Conservation (phyloP, 2,329 filamentous ascomycete genomes). For the Fusarium sulawesiense region DNA sequence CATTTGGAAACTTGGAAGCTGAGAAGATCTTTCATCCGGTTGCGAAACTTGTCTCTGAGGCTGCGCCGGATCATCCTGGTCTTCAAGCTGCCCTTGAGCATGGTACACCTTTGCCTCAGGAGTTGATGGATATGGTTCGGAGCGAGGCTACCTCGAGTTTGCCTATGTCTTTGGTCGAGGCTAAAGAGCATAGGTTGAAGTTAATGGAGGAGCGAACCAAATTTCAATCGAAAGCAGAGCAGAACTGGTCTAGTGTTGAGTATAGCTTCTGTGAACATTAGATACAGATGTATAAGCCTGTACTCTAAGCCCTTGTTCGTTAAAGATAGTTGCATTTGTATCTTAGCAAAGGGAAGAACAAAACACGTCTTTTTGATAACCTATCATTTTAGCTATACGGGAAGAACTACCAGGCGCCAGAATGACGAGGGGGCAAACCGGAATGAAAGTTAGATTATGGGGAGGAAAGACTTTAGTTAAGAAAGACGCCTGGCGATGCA, state of each 20-base stretch:
- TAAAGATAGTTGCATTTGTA: too few relatives aligned
- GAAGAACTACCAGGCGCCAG: too few relatives aligned
- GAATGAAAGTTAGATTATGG: too few relatives aligned
- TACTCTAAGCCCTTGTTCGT: too few relatives aligned
- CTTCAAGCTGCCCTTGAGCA: slow-evolving; percentile 5
- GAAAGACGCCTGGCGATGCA: too few relatives aligned
- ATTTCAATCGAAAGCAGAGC: background rate
- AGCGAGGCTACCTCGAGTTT: background rate
- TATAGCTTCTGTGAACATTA: slow-evolving; percentile 41
- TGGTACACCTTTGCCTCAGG: background rate
- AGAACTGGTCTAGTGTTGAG: fast-evolving
- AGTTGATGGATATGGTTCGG: slow-evolving; percentile 26
- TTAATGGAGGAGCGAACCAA: slow-evolving; percentile 24
- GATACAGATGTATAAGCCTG: too few relatives aligned
- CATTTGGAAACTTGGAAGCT: slow-evolving; percentile 3
- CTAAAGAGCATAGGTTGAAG: slow-evolving; percentile 27
- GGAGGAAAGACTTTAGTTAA: too few relatives aligned
- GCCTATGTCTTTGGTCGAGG: slow-evolving; percentile 33
- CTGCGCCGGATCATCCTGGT: background rate
- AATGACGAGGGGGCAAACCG: too few relatives aligned
- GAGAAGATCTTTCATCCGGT: background rate
- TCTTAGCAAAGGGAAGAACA: too few relatives aligned
- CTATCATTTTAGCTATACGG: too few relatives aligned
- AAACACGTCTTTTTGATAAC: too few relatives aligned
- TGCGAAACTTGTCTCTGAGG: background rate